Evolutionary conservation across 2,329 filamentous ascomycete genomes (phyloP).

Genomic region (Trichoderma atrobrunneum): DNA sequence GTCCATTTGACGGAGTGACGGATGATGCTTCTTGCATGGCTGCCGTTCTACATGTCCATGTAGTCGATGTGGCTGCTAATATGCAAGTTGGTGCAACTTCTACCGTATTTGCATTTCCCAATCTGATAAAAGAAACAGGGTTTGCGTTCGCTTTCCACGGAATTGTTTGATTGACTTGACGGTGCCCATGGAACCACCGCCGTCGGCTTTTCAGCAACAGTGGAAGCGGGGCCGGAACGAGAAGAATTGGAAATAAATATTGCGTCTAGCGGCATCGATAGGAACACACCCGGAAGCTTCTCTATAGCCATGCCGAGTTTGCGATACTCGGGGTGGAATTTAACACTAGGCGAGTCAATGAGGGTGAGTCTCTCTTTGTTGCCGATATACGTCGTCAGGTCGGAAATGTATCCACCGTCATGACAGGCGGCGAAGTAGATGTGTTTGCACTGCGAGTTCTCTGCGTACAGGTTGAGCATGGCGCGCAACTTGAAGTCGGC

Average conservation of each 20-base stretch:
- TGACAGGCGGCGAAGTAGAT: not conserved
- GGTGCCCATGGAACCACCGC: not conserved
- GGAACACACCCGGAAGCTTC: not conserved
- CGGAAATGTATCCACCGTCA: not conserved
- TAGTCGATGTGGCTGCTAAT: not conserved
- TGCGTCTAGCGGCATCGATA: not conserved
- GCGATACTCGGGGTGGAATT: not conserved
- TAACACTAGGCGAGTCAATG: not conserved
- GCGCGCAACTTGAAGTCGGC: slow-evolving; percentile 59
- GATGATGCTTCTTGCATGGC: not conserved
- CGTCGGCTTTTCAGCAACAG: not conserved
- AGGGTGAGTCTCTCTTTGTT: not conserved
- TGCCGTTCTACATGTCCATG: not conserved
- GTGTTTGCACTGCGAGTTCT: slow-evolving; percentile 45
- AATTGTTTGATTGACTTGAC: not conserved
- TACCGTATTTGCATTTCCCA: not conserved
- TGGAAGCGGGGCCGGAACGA: not conserved
- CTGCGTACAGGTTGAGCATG: slow-evolving; percentile 48
- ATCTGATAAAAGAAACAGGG: not conserved
- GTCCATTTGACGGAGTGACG: not conserved
- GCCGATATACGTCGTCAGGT: not conserved
- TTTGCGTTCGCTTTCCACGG: not conserved
- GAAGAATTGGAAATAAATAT: not conserved
- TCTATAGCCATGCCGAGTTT: not conserved
- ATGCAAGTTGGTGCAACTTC: not conserved